Base-by-base conservation (phyloP, 257 asterid species). In the Nicotiana sylvestris region DNA sequence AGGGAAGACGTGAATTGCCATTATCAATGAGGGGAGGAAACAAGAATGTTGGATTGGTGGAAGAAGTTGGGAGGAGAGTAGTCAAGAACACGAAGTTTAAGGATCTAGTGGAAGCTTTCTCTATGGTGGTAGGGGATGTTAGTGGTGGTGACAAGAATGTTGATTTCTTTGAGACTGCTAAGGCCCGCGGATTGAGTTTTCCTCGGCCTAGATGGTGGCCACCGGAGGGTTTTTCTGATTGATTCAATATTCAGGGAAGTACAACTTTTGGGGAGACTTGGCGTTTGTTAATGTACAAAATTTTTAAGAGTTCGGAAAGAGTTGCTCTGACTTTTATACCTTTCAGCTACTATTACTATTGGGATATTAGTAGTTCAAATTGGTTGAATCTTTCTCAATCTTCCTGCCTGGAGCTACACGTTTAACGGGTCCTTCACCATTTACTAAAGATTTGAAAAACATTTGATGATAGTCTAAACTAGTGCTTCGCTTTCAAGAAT, bases 161-260 rank as follows among this genome's bases (percentile, higher is more conserved):
- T 21, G 88, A 87, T 86, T 84, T 79, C 53, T 18, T 90, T 17
- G 86, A 67, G 84, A 84, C 82, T 8, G 89, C 88, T 27, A 80
- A 84, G 89, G 83, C 57, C 77, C 80, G 43, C n/a, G 91, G 93
- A 17, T 11, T 84, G 81, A 66, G 17, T 30, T 83, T 90, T 85
- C 88, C 90, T 0, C 81, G 21, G 77, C 84, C 90, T 53, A 81
- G 93, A 85, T 87, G 88, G 90, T 88, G 91, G 93, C 82, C 85
- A 3, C 27, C 82, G 4, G 85, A 84, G 66, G 87, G 82, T 8
- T 81, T 57, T 81, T 53, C 43, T 30, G 83, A 83, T 51, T 68
- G 68, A 35, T 39, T 37, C 27, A 49, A 4, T 25, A 25, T 27
- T 16, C 25, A 13, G 61, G 55, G 37, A 72, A 72, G 25, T 72